Evolutionary conservation across 805 yeast species (phyloP), one percentile per base, ranked within the genome.

Genomic region (Schwanniomyces yamadae): DNA sequence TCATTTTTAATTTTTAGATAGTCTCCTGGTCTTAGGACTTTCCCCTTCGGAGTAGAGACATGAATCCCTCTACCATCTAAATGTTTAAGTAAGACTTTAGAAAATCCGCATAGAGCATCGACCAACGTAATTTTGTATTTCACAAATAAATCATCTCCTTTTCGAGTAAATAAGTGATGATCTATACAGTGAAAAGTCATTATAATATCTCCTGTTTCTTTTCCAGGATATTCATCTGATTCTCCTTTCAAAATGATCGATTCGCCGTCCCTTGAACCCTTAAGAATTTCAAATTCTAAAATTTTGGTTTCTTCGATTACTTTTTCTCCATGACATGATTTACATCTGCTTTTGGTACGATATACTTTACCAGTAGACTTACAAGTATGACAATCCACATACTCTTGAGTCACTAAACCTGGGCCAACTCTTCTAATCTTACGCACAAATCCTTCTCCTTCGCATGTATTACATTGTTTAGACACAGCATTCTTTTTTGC

Each of bases 61-160:
- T 73, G 73, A 10, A 89, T 58, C 23, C 79, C 75, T 43, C 97
- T 77, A 12, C 83, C 90, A 59, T 93, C 98, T 37, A 90, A 69
- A 44, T 87, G 93, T 45, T 75, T 76, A 7, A 84, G 63, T 2
- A 88, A 66, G 9, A 75, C 72, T 34, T 76, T 73, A 18, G 80
- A 66, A 50, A 90, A 83, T 2, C 98, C 98, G 40, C 87, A 75
- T n/a, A 91, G 66, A 0, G 96, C 82, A 46, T 91, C 98, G 10
- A 77, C 77, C 34, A 91, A 65, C 2, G 95, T 69, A 25, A 91
- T 75, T 6, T 65, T 66, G 25, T 80, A 60, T 19, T 70, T 65
- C 3, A 86, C 72, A 46, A 76, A 77, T 33, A 93, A 61, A 55
- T 90, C 91, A 43, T 77, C 59, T 6, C 77, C 82, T 27, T 71